Evolutionary conservation across 768 basidiomycete genomes (phyloP), one percentile per base, ranked within the genome.

Genomic region (Tricholoma flavovirens): DNA sequence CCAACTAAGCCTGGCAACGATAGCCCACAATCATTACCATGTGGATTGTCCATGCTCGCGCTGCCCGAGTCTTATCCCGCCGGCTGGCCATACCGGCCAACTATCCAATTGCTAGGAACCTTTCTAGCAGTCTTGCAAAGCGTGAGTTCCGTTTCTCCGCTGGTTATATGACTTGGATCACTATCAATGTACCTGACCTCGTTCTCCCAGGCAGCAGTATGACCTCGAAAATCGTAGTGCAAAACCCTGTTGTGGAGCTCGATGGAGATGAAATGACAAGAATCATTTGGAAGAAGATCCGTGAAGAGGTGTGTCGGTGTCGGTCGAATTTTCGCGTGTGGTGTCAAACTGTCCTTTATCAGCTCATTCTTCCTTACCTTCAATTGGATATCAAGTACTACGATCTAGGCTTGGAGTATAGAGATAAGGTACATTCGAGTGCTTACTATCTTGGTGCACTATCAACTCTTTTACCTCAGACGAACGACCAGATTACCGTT

Each of bases 221-320:
- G 63, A 45, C 51, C 29, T 79, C 82, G 69, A 90, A 88, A 69
- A 95, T 97, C 65, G 80, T 78, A 26, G 93, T 94, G 50, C 75
- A 81, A 67, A 93, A 94, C 66, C 93, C 93, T 5, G 83, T 97
- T 46, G 93, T 97, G 49, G 94, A 97, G 75, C 83, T 98, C 52
- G 94, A 98, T 70, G 94, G 94, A 48, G 95, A 97, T 73, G 96
- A 99, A 75, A 98, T 98, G 96, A 99, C 96, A 32, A 80, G 96
- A 62, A 97, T 99, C 66, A 99, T 98, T 70, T 98, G 92, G 93
- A 94, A 93, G 83, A 93, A 93, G 79, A 94, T 95, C 67, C 80
- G 91, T 56, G 90, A 97, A 66, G 93, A 97, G 83, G 93, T 93
- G 55, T 58, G 82, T 73, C 15, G 29, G 8, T 3, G n/a, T n/a